Conservation (phyloP, 1,284 basidiomycete species). For the Schizophyllum amplum region DNA sequence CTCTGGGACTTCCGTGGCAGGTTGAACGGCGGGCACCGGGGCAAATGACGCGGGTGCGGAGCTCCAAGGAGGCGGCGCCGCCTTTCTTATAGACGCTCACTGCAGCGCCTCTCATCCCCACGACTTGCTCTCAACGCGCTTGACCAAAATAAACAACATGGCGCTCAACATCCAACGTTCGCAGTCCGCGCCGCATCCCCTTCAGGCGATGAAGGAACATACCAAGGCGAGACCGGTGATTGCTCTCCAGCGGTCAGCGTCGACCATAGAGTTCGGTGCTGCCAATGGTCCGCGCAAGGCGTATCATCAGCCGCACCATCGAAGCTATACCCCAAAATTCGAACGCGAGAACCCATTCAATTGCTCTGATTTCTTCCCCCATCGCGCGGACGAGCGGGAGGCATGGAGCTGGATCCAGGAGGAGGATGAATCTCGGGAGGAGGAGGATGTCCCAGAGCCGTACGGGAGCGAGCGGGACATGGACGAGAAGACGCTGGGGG, state of each 20-base stretch:
- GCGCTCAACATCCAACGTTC: constrained; percentile 22
- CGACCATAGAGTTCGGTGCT: neutral
- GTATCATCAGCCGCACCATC: constrained; percentile 1
- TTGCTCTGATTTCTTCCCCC: constrained; percentile 43
- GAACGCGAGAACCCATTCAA: constrained; percentile 38
- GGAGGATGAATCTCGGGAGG: constrained; percentile 12
- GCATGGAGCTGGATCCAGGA: constrained; percentile 35
- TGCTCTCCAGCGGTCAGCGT: too few species aligned
- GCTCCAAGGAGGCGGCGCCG: too few species aligned
- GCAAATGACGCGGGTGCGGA: too few species aligned
- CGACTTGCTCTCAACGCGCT: neutral
- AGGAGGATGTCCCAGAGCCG: constrained; percentile 13
- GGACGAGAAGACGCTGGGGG: constrained; percentile 17
- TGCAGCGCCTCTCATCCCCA: too few species aligned
- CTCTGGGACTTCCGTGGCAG: too few species aligned
- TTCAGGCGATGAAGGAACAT: constrained; percentile 11
- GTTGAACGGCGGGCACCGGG: too few species aligned
- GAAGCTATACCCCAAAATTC: constrained; percentile 4
- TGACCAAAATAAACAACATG: constrained; percentile 14
- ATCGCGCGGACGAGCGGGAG: constrained; percentile 21
- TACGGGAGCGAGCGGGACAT: constrained; percentile 15
- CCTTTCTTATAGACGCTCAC: too few species aligned
- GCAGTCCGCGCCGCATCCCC: constrained; percentile 26
- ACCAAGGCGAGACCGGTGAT: constrained; percentile 11
- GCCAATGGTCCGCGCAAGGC: neutral